phyloP scores from a whole-genome alignment of 192 early-diverging fungal species.

The Coemansia aciculifera region DNA sequence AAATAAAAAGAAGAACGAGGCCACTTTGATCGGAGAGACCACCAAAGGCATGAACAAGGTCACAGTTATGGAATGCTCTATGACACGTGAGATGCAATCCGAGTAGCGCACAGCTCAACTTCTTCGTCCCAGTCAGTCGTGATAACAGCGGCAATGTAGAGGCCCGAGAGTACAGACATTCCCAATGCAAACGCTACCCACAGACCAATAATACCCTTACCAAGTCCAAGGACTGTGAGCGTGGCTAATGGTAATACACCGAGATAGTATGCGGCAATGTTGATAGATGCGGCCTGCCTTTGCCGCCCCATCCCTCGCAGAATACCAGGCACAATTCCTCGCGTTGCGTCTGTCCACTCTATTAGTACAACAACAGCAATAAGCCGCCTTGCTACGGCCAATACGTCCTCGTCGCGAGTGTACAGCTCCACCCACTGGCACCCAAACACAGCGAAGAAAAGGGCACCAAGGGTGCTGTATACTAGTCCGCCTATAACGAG shows the following conservation, averaged over 20 bases:
- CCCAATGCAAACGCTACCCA: constrained; percentile 44
- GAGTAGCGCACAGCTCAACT: constrained; percentile 19
- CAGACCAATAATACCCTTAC: constrained; percentile 37
- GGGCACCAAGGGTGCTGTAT: constrained; percentile 58
- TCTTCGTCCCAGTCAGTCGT: constrained; percentile 33
- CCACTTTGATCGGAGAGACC: background rate
- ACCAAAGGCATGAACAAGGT: background rate
- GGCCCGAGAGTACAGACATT: constrained; percentile 30
- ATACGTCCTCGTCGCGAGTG: constrained; percentile 31
- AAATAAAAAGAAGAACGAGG: background rate
- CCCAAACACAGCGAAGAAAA: constrained; percentile 39
- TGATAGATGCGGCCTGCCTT: constrained; percentile 52
- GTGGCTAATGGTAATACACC: constrained; percentile 54
- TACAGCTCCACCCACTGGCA: constrained; percentile 64
- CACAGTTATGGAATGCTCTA: background rate
- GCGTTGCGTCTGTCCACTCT: constrained; percentile 57
- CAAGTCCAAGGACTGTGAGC: constrained; percentile 25
- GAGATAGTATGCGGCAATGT: constrained; percentile 56
- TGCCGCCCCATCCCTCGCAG: constrained; percentile 60
- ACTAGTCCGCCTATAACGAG: constrained; percentile 35
- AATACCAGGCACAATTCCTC: constrained; percentile 62
- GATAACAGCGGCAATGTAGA: constrained; percentile 19
- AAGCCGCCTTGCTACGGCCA: constrained; percentile 28
- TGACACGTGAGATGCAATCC: constrained; percentile 10
- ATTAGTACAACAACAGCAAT: constrained; percentile 33